These are phyloP conservation scores for Didymosphaeria variabile DNA, from an alignment of 2,329 filamentous ascomycete genomes.

Conservation along the genomic window DNA sequence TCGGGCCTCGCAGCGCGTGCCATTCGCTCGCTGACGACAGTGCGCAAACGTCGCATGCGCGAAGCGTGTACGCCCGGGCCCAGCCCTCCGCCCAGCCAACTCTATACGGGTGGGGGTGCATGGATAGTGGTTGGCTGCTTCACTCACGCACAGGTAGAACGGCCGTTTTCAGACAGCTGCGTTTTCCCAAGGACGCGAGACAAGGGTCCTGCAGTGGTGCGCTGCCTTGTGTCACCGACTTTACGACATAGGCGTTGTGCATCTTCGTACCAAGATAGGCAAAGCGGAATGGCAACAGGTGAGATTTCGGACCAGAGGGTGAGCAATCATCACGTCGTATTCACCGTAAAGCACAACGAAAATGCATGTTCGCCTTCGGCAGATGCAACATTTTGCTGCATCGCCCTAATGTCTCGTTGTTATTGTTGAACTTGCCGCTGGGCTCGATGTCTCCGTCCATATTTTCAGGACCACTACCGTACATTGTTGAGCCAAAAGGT, in stretches of 20 bases:
- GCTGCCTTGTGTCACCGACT: conserved; percentile 21
- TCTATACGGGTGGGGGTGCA: conserved; percentile 14
- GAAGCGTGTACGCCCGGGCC: conserved; percentile 17
- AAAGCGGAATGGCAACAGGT: not conserved
- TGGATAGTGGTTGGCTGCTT: conserved; percentile 24
- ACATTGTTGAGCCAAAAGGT: conserved; percentile 39
- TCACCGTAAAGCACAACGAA: not conserved
- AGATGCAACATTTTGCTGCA: conserved; percentile 16
- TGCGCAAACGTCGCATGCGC: conserved; percentile 21
- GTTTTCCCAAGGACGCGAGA: conserved; percentile 18
- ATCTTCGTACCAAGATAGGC: conserved; percentile 5
- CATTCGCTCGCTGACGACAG: conserved; percentile 17
- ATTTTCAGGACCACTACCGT: conserved; percentile 34
- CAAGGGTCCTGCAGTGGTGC: conserved; percentile 20
- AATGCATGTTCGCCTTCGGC: conserved; percentile 3
- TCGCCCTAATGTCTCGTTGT: conserved; percentile 17
- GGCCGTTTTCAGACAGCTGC: conserved; percentile 27
- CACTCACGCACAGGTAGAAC: conserved; percentile 16
- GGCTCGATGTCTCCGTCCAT: conserved; percentile 11
- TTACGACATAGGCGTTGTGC: conserved; percentile 8
- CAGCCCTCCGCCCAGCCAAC: conserved; percentile 12
- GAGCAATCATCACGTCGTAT: not conserved
- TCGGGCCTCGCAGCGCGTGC: conserved; percentile 2
- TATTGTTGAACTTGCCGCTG: conserved; percentile 14
- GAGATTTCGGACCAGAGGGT: not conserved